Base-by-base conservation (phyloP, 768 basidiomycete species). In the Mycena maculata region DNA sequence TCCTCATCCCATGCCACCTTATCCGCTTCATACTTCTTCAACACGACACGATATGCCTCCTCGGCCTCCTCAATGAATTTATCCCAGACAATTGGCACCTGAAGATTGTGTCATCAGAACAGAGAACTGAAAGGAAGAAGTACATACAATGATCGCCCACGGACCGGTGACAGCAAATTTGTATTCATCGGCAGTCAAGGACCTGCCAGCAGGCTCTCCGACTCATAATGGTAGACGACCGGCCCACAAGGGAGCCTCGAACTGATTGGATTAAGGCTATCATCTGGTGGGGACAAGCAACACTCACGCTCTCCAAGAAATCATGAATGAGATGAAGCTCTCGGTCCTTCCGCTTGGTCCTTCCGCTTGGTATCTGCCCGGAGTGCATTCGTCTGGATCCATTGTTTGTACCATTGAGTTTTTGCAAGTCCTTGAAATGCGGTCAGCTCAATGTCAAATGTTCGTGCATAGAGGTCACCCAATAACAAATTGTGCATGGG, bases 171-270 rank as follows among this genome's bases (percentile, higher is more conserved):
- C 54, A 0, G 72, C 44, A 27, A 73, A 64, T 59, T 75, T 75
- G 30, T 74, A 76, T 33, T 76, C 75, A 48, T 76, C 75, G 3
- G 75, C 75, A 23, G 67, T 70, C 2, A 75, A 62, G 2, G 65
- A 69, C 3, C 75, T 73, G 8, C 75, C 75, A 5, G 63, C 63
- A 18, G 63, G 38, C 31, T 65, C 63, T 1, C 63, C 63, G 1
- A 65, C 63, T 13, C 63, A 11, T 9, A 58, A 11, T 1, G 47
- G 74, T 58, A 38, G 71, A 57, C 56, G 38, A 0, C 63, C 63
- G 1, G 56, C 63, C 55, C 63, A 64, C 2, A 42, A 13, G 5
- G 63, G 63, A 15, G 63, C 20, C 41, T 64, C 60, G 30, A 62
- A 62, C 60, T 62, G n/a, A 7, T 36, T 36, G 13, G 13, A 36